Evolutionary conservation across 352 stramenopile genomes (phyloP), one percentile per base, ranked within the genome.

Genomic region (Pythium phragmitis): DNA sequence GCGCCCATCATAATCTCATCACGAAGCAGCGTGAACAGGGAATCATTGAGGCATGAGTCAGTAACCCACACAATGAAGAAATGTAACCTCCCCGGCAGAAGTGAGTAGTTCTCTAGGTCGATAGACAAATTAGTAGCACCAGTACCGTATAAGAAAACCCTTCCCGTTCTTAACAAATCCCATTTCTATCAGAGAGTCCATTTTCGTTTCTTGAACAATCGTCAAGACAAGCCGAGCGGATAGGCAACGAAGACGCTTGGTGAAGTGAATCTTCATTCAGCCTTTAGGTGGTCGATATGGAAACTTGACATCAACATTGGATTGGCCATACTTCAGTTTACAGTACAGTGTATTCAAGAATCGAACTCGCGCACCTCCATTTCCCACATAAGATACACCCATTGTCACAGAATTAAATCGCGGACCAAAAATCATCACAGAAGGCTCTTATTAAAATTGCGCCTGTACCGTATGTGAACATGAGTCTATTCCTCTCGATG

Each of bases 1-100:
- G 84, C 23, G 77, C 85, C 60, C 85, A 94, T 73, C 79, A 91
- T 64, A 71, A 71, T 37, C 58, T 71, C 52, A 67, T 71, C 53
- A 47, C 65, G 28, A 63, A 67, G 65, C 65, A 67, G 49, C 65
- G 49, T 4, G 53, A 66, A 26, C 57, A 69, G 56, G 55, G 61
- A 47, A 48, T 45, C 17, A 23, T 63, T 1, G 57, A 34, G 8
- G 48, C 58, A 16, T 57, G 23, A 65, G 9, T 7, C 14, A 19
- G n/a, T 54, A 11, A 30, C 26, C 26, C 2, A 5, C 2, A 30
- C 26, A 21, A 19, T 14, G 11, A 52, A 14, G 17, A 52, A 36
- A 48, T n/a, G 17, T n/a, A 37, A 13, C 48, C 16, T 26, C 4
- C 13, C 28, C 34, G 7, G 34, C 11, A 39, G 7, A 13, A 39